A percentile compares a stretch with the other conserved stretches of the same genome.
Conservation (phyloP, 2,329 filamentous ascomycete species). For the Talaromyces verruculosus region DNA sequence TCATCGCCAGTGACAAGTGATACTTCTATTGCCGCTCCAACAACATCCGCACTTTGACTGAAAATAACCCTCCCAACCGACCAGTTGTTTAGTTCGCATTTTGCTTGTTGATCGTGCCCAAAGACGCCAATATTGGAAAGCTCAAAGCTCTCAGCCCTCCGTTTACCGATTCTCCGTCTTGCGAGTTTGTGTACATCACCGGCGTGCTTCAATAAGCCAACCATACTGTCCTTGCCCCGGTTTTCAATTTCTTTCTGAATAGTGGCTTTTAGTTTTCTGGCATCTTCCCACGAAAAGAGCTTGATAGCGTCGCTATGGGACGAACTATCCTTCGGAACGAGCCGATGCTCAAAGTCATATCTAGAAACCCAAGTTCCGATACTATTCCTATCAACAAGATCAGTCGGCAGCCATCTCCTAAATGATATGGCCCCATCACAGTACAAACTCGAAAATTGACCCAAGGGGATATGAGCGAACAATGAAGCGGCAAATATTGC, state of each 20-base stretch:
- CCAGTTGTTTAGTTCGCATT: neutral
- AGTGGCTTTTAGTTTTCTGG: neutral
- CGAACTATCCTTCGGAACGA: neutral
- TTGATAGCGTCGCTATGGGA: neutral
- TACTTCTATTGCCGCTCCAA: conserved; percentile 13
- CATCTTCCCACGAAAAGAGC: neutral
- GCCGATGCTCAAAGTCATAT: neutral
- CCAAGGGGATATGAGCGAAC: neutral
- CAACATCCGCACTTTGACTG: conserved; percentile 14
- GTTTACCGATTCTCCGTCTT: neutral
- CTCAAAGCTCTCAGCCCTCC: conserved; percentile 3
- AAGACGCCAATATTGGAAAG: conserved; percentile 1
- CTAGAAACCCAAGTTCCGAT: neutral
- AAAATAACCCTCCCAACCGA: conserved; percentile 14
- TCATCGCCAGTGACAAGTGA: conserved; percentile 17
- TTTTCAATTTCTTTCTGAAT: neutral
- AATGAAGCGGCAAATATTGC: neutral
- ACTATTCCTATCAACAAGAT: neutral
- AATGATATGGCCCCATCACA: neutral
- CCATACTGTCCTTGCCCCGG: neutral
- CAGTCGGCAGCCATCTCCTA: neutral
- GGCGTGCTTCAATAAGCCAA: neutral
- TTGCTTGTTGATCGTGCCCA: neutral
- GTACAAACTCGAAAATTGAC: neutral
- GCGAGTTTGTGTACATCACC: neutral